Evolutionary conservation across 2,329 filamentous ascomycete genomes (phyloP).

Genomic region (Fusarium pseudonygamai): DNA sequence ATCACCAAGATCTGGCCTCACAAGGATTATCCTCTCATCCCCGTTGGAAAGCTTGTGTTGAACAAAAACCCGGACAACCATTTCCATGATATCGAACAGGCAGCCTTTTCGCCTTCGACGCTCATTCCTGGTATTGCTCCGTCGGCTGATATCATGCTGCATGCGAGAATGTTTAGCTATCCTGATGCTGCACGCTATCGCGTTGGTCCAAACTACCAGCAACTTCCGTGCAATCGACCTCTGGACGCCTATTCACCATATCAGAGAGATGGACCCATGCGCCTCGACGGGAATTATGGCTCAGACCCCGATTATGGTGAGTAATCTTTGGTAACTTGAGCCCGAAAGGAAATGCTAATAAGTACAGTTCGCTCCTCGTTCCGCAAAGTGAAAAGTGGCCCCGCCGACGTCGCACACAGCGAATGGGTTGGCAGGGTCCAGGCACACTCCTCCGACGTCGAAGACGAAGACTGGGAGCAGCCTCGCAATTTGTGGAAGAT

Average conservation of each 20-base stretch:
- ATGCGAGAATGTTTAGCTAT: conserved; percentile 61
- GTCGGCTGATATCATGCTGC: conserved; percentile 56
- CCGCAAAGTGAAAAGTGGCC: neutral
- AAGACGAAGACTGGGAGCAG: neutral
- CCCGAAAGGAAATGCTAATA: neutral
- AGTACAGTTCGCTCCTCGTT: neutral
- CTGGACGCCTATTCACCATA: neutral
- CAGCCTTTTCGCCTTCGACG: conserved; percentile 60
- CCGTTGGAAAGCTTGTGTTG: neutral
- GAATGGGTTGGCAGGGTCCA: neutral
- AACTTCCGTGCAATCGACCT: conserved; percentile 51
- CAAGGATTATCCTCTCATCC: neutral
- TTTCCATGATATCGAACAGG: conserved; percentile 61
- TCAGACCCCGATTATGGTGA: neutral
- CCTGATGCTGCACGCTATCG: conserved; percentile 61
- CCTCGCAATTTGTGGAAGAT: neutral
- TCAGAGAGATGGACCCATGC: neutral
- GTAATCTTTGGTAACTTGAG: fast-evolving
- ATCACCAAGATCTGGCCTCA: conserved; percentile 8
- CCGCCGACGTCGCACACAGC: neutral
- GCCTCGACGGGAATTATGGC: neutral
- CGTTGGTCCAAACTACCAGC: conserved; percentile 62
- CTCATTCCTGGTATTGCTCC: conserved; percentile 62
- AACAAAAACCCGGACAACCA: conserved; percentile 49
- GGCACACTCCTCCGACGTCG: neutral